Percentiles rank a stretch among this genome's conserved stretches.
Evolutionary conservation across 345 rosid species (phyloP).

Genomic region (Euphorbia peplus): DNA sequence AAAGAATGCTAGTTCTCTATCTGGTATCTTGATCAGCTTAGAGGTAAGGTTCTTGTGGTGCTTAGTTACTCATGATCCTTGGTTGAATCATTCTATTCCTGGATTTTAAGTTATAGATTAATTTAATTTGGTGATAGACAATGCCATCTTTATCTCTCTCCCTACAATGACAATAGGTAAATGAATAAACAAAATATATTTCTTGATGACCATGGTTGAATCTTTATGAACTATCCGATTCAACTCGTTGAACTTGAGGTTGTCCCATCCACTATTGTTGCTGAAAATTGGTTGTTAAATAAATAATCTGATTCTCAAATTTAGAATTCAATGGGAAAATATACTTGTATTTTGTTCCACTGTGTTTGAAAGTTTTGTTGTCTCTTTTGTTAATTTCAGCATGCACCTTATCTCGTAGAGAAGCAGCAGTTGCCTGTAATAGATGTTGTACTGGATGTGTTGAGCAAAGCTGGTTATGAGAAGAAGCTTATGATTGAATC

Average conservation of each 20-base stretch:
- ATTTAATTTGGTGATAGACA: background rate
- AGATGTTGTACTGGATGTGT: conserved; percentile 51
- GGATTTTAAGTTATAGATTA: background rate
- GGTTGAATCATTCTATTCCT: background rate
- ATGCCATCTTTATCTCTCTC: background rate
- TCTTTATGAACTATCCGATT: background rate
- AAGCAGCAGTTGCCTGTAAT: conserved; percentile 48
- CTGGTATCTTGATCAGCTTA: conserved; percentile 71
- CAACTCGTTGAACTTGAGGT: background rate
- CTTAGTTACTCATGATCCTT: conserved; percentile 9
- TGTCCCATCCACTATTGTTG: background rate
- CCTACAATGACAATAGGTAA: background rate
- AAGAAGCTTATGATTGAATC: conserved; percentile 72
- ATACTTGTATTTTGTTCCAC: no score
- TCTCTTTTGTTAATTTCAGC: conserved; percentile 45
- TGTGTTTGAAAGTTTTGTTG: background rate
- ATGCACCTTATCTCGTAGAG: conserved; percentile 66
- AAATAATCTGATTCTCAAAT: background rate
- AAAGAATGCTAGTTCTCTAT: conserved; percentile 54
- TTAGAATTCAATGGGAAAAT: background rate
- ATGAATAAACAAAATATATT: background rate
- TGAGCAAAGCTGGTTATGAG: conserved; percentile 60
- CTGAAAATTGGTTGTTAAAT: background rate
- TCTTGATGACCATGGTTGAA: background rate
- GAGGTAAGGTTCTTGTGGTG: conserved; percentile 55